Percentiles rank a stretch among this genome's conserved stretches.
These are phyloP conservation scores for Hygrocybe punicea DNA, from an alignment of 768 basidiomycete genomes.

Conservation along the genomic window DNA sequence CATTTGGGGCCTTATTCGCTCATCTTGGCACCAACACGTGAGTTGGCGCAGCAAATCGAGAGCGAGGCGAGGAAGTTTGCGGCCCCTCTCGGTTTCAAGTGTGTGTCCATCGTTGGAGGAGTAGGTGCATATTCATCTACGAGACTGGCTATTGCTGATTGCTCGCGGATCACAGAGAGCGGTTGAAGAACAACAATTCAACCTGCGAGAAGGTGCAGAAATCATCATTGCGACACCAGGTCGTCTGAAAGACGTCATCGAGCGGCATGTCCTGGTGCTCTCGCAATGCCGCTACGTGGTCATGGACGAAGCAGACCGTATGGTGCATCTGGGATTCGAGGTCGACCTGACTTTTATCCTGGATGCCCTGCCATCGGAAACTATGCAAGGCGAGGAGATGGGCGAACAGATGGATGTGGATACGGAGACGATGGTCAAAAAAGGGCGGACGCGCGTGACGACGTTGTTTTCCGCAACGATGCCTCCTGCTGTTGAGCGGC, in stretches of 20 bases:
- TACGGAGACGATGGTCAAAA: constrained; percentile 61
- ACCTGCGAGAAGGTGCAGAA: constrained; percentile 95
- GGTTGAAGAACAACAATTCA: constrained; percentile 97
- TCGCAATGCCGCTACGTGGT: constrained; percentile 98
- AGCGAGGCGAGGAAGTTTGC: constrained; percentile 90
- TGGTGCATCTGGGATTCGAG: constrained; percentile 98
- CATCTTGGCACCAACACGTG: constrained; percentile 95
- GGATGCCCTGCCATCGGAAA: constrained; percentile 83
- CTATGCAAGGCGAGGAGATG: constrained; percentile 81
- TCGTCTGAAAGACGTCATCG: constrained; percentile 96
- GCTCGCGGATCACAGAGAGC: constrained; percentile 53
- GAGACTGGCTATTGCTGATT: constrained; percentile 4
- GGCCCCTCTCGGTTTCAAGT: constrained; percentile 81
- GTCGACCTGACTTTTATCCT: constrained; percentile 90
- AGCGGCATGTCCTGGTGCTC: constrained; percentile 91
- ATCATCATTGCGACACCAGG: constrained; percentile 99
- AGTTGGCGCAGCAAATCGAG: constrained; percentile 97
- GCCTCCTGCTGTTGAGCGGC: constrained; percentile 94
- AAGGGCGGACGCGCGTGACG: constrained; percentile 85
- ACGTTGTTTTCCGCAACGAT: constrained; percentile 98
- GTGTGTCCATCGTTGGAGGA: constrained; percentile 98
- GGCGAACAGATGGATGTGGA: constrained; percentile 78
- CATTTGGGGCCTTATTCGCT: constrained; percentile 92
- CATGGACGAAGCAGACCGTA: constrained; percentile 99
- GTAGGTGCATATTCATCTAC: constrained; percentile 43